These are phyloP conservation scores for Fusarium burgessii DNA, from an alignment of 2,329 filamentous ascomycete genomes.

Conservation along the genomic window DNA sequence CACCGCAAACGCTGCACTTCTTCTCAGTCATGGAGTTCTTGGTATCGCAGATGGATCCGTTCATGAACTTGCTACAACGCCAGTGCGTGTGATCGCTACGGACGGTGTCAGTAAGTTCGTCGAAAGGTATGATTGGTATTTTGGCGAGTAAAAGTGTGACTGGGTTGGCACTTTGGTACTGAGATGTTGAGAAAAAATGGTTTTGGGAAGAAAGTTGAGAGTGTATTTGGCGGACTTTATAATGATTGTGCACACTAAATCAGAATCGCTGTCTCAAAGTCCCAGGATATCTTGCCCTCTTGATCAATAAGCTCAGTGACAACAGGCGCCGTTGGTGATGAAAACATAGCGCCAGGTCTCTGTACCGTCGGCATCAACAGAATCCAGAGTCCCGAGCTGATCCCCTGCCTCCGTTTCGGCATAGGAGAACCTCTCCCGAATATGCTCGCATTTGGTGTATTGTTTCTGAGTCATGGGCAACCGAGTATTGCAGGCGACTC, in stretches of 20 bases:
- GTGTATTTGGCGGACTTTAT: neutral
- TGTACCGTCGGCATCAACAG: neutral
- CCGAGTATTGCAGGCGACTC: neutral
- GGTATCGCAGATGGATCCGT: neutral
- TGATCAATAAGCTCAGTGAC: too few species aligned
- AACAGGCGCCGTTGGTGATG: neutral
- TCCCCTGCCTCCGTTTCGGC: neutral
- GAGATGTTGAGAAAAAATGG: neutral
- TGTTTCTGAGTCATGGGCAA: neutral
- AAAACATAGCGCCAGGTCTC: neutral
- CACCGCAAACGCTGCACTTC: neutral
- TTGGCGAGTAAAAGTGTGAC: neutral
- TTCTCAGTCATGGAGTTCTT: neutral
- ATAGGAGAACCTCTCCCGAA: accelerated
- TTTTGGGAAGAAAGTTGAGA: neutral
- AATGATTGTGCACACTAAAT: accelerated
- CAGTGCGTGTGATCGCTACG: neutral
- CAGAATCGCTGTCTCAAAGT: too few species aligned
- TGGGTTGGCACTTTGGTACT: neutral
- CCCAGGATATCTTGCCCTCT: accelerated
- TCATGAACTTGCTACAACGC: neutral
- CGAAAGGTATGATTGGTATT: neutral
- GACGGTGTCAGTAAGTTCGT: accelerated
- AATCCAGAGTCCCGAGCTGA: neutral
- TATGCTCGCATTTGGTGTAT: accelerated